These are phyloP conservation scores for Nadsonia commutata DNA, from an alignment of 1,139 yeast genomes.

Conservation along the genomic window DNA sequence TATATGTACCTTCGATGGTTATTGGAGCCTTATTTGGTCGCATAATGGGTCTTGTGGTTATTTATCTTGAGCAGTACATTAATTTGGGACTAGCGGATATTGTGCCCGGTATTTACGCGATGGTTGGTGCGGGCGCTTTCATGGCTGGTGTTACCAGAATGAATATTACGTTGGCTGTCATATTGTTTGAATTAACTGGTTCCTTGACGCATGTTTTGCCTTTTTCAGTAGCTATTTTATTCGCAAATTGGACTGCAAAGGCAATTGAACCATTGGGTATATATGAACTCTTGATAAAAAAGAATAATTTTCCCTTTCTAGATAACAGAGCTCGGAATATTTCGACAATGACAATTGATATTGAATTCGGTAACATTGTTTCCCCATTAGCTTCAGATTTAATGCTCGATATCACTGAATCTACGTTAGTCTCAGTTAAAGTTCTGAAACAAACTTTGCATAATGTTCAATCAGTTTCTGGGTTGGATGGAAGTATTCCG, in stretches of 20 bases:
- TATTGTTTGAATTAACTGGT: slow-evolving; percentile 46
- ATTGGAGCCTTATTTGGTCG: slow-evolving; percentile 54
- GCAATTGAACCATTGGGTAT: slow-evolving; percentile 38
- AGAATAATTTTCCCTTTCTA: slow-evolving; percentile 44
- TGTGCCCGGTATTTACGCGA: slow-evolving; percentile 45
- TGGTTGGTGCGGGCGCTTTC: slow-evolving; percentile 54
- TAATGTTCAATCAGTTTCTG: slow-evolving; percentile 28
- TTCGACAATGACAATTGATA: slow-evolving; percentile 22
- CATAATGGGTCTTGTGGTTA: slow-evolving; percentile 34
- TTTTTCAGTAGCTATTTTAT: slow-evolving; percentile 41
- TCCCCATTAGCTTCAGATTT: slow-evolving; percentile 16
- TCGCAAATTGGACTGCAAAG: slow-evolving; percentile 45
- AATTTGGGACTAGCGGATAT: slow-evolving; percentile 6
- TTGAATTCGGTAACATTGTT: slow-evolving; percentile 32
- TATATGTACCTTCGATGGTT: slow-evolving; percentile 58
- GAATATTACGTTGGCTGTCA: slow-evolving; percentile 48
- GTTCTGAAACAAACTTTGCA: slow-evolving; percentile 26
- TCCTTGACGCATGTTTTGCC: slow-evolving; percentile 48
- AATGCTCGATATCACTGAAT: slow-evolving; percentile 27
- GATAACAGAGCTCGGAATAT: slow-evolving; percentile 20
- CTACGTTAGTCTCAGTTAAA: slow-evolving; percentile 26
- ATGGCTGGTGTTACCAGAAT: slow-evolving; percentile 57
- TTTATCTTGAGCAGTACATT: slow-evolving; percentile 24
- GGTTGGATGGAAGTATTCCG: slow-evolving; percentile 44
- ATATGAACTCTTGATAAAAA: slow-evolving; percentile 36